phyloP scores from a whole-genome alignment of 2,329 filamentous ascomycete genomes.

The Colletotrichum sp. region DNA sequence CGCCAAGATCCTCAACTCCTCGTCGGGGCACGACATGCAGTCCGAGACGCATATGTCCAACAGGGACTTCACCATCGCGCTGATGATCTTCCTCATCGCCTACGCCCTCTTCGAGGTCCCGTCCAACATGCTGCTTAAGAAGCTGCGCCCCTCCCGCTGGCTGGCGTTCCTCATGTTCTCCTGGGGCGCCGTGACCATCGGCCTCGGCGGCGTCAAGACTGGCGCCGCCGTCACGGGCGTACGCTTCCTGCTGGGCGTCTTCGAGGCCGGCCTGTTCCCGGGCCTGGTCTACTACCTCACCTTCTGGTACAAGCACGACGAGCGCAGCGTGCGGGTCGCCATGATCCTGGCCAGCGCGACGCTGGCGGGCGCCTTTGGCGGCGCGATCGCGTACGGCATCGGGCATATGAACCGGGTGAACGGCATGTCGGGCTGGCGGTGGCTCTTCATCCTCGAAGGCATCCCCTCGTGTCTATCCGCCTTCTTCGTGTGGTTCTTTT shows the following conservation, averaged over 20 bases:
- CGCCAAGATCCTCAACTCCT: conserved; percentile 67
- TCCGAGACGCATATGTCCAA: conserved; percentile 64
- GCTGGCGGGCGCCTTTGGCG: conserved; percentile 37
- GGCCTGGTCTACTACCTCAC: conserved; percentile 45
- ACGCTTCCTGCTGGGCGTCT: conserved; percentile 45
- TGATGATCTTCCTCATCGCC: conserved; percentile 62
- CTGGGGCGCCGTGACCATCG: conserved; percentile 42
- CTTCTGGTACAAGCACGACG: conserved; percentile 49
- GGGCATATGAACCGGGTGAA: conserved; percentile 28
- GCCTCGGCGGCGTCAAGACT: conserved; percentile 41
- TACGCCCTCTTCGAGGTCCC: conserved; percentile 46
- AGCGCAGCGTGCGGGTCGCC: conserved; percentile 43
- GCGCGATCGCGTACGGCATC: conserved; percentile 33
- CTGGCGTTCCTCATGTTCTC: conserved; percentile 39
- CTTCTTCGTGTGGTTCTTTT: conserved; percentile 27
- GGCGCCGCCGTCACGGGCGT: conserved; percentile 38
- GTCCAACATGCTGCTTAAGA: conserved; percentile 41
- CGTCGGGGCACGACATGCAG: conserved; percentile 65
- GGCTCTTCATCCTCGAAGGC: conserved; percentile 49
- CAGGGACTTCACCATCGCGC: conserved; percentile 62
- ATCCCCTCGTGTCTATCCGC: conserved; percentile 35
- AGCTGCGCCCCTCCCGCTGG: conserved; percentile 36
- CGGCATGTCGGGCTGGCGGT: conserved; percentile 30
- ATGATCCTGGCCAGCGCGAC: conserved; percentile 43
- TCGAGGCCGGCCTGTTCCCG: conserved; percentile 47